Evolutionary conservation across 768 basidiomycete genomes (phyloP), one percentile per base, ranked within the genome.

Genomic region (Amanita pseudoporphyria): DNA sequence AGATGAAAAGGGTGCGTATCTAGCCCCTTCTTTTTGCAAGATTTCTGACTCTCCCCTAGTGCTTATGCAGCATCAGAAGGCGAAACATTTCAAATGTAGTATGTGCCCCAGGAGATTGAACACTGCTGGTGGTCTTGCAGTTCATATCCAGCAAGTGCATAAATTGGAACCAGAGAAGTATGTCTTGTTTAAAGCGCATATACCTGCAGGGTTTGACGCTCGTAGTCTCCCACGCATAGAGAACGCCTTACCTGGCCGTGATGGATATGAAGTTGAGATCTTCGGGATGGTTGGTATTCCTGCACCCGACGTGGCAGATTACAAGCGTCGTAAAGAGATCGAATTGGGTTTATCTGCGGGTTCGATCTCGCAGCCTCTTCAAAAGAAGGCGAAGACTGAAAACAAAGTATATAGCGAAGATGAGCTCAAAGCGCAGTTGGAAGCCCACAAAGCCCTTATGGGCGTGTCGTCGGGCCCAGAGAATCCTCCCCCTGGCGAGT

Each of bases 211-310:
- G 13, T 40, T 44, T 33, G 22, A 38, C 47, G 37, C 47, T 19
- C n/a, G 16, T 32, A 84, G 84, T 53, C 70, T 87, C 30, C 82
- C 78, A n/a, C 88, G 95, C 16, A 92, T 99, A 21, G 94, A 96
- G 49, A 98, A 97, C 62, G 94, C 95, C 0, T 72, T 99, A 3
- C 92, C 95, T 7, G 95, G 94, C 24, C 82, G 96, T 30, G 95
- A 97, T 67, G 92, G 94, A 1, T 97, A 97, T 58, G 95, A 98
- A 63, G 86, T 99, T 32, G 96, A 99, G 68, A 98, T 99, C 42
- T 98, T 98, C 56, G 96, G 96, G 19, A 98, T 99, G 96, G 95
- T 96, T 63, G 96, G 95, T 48, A 92, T 97, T 44, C 93, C 93
- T 6, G 85, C 84, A 3, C 88, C 91, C 30, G 94, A 95, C 64